Percentiles rank a stretch among this genome's conserved stretches.
These are phyloP conservation scores for Psilocybe azurescens DNA, from an alignment of 768 basidiomycete species.

Conservation along the genomic window DNA sequence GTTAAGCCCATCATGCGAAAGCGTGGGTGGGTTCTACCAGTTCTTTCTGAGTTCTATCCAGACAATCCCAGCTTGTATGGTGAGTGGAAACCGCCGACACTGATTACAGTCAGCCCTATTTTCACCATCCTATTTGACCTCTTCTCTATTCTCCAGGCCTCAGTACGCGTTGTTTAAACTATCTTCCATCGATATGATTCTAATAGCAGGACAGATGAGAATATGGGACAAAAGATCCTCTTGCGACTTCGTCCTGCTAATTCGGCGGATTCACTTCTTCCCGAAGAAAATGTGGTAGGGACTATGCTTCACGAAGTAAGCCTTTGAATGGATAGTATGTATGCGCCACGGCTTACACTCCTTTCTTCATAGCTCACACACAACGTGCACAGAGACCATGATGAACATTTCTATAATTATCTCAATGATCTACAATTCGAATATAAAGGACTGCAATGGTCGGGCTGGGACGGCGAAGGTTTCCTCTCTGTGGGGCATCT, in stretches of 20 bases:
- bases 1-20: conserved; percentile 96
- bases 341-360: background rate
- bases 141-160: conserved; percentile 29
- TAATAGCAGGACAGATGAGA: conserved; percentile 58
- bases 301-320: conserved; percentile 92
- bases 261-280: conserved; percentile 73
- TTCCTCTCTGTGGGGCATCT: conserved; percentile 78
- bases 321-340: background rate
- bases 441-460: conserved; percentile 76
- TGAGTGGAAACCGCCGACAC: conserved; percentile 35
- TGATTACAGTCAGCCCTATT: conserved; percentile 8
- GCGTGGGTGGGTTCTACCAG: conserved; percentile 78
- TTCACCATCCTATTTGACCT: background rate
- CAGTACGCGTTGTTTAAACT: conserved; percentile 31
- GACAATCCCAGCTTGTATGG: conserved; percentile 76
- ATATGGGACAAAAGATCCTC: conserved; percentile 82
- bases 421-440: conserved; percentile 81
- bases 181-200: conserved; percentile 5
- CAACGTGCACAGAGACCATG: conserved; percentile 89
- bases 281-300: conserved; percentile 75
- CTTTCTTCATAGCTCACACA: conserved; percentile 71
- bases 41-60: conserved; percentile 85
- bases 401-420: conserved; percentile 81
- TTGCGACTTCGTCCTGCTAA: conserved; percentile 80
- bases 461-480: conserved; percentile 91